These are phyloP conservation scores for Puccinia coronata DNA, from an alignment of 1,284 basidiomycete genomes.

Conservation along the genomic window DNA sequence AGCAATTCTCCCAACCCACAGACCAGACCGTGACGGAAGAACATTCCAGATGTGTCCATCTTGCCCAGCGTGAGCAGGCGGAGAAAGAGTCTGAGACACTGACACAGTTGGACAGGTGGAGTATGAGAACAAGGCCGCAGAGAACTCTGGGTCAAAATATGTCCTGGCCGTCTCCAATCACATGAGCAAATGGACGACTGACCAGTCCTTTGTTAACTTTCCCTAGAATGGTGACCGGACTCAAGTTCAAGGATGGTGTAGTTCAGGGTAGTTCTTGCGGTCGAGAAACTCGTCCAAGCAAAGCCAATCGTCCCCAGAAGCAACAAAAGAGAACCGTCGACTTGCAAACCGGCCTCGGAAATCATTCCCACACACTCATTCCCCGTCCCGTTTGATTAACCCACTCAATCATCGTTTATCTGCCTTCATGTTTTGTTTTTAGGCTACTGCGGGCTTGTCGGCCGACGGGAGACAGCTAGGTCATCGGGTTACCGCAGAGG, in stretches of 20 bases:
- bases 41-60: slow-evolving; percentile 79
- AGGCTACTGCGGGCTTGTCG: slow-evolving; percentile 90
- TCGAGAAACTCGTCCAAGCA: slow-evolving; percentile 96
- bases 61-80: not conserved
- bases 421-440: too few species aligned
- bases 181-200: slow-evolving; percentile 1
- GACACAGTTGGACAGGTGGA: slow-evolving; percentile 69
- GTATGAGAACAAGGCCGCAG: slow-evolving; percentile 97
- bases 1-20: not conserved
- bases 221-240: slow-evolving; percentile 80
- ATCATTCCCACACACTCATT: slow-evolving; percentile 50
- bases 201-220: not conserved
- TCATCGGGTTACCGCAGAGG: slow-evolving; percentile 82
- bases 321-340: slow-evolving; percentile 90
- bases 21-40: slow-evolving; percentile 93
- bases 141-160: slow-evolving; percentile 89
- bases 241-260: slow-evolving; percentile 91
- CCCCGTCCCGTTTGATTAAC: too few species aligned
- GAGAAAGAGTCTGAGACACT: not conserved
- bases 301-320: slow-evolving; percentile 91
- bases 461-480: slow-evolving; percentile 91
- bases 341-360: slow-evolving; percentile 84
- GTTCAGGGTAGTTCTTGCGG: slow-evolving; percentile 88
- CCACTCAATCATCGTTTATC: too few species aligned
- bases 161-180: not conserved